phyloP scores from a whole-genome alignment of 2,329 filamentous ascomycete species.

The Thelonectria discophora region DNA sequence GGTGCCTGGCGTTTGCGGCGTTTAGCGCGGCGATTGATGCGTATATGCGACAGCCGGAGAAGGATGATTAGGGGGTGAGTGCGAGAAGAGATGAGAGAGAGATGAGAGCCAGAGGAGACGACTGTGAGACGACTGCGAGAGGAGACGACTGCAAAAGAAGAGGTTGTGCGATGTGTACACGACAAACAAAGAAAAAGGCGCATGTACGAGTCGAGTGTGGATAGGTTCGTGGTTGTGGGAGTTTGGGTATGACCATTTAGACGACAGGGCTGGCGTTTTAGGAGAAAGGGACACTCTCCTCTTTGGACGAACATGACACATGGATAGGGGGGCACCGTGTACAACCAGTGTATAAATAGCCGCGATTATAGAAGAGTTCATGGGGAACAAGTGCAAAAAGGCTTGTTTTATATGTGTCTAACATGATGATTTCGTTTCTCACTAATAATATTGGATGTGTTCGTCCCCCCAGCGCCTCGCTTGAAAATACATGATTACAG shows the following conservation, averaged over 20 bases:
- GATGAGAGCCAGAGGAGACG: too few species aligned
- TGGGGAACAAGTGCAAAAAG: conserved; percentile 24
- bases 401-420: conserved; percentile 11
- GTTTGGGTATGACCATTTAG: conserved; percentile 40
- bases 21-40: conserved; percentile 92
- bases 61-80: conserved; percentile 45
- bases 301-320: conserved; percentile 35
- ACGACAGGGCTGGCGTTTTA: conserved; percentile 47
- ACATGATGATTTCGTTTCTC: conserved; percentile 16
- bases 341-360: conserved; percentile 34
- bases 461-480: conserved; percentile 36
- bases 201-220: conserved; percentile 33
- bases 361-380: conserved; percentile 29
- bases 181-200: not conserved
- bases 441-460: too few species aligned
- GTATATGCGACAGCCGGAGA: conserved; percentile 83
- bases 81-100: too few species aligned
- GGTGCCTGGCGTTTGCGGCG: conserved; percentile 92
- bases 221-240: conserved; percentile 35
- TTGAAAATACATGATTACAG: conserved; percentile 21
- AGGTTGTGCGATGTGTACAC: not conserved
- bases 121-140: too few species aligned
- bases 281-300: conserved; percentile 40
- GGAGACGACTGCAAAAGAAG: too few species aligned
- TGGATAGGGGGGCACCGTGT: conserved; percentile 25